Percentiles rank a stretch among this genome's conserved stretches.
Conservation (phyloP, 257 asterid species). For the Solanum tacnaense region DNA sequence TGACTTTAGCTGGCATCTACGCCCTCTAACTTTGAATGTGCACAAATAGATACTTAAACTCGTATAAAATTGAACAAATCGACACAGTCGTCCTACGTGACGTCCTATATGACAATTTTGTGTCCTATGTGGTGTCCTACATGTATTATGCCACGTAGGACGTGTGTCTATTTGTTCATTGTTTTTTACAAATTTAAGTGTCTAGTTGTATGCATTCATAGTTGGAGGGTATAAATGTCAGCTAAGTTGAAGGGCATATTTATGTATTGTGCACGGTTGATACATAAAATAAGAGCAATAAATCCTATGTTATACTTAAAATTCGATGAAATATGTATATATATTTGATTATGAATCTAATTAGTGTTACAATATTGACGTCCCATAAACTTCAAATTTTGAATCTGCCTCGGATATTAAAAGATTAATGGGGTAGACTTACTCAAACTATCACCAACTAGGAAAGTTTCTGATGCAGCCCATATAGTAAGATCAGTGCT, state of each 20-base stretch:
- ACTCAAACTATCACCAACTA: conserved; percentile 44
- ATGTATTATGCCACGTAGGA: too few relatives aligned
- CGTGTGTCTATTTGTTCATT: too few relatives aligned
- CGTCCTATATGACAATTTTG: neutral
- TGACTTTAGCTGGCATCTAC: too few relatives aligned
- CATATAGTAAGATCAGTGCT: conserved; percentile 28
- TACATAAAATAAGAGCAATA: neutral
- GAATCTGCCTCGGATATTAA: neutral
- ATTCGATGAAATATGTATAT: neutral
- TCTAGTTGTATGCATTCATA: too few relatives aligned
- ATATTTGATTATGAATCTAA: neutral
- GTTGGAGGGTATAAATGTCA: too few relatives aligned
- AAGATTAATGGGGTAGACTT: neutral
- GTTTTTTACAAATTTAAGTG: too few relatives aligned
- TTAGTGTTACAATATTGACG: neutral
- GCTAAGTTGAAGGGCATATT: too few relatives aligned
- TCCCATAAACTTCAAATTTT: neutral
- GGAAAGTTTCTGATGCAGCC: conserved; percentile 33
- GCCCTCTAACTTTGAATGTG: accelerated
- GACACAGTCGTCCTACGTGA: too few relatives aligned
- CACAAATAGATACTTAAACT: too few relatives aligned
- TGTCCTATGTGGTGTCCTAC: too few relatives aligned
- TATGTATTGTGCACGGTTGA: too few relatives aligned
- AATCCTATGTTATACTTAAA: neutral
- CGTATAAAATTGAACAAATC: too few relatives aligned